phyloP scores from a whole-genome alignment of 2,329 filamentous ascomycete genomes.

The Arachnomyces sp. region DNA sequence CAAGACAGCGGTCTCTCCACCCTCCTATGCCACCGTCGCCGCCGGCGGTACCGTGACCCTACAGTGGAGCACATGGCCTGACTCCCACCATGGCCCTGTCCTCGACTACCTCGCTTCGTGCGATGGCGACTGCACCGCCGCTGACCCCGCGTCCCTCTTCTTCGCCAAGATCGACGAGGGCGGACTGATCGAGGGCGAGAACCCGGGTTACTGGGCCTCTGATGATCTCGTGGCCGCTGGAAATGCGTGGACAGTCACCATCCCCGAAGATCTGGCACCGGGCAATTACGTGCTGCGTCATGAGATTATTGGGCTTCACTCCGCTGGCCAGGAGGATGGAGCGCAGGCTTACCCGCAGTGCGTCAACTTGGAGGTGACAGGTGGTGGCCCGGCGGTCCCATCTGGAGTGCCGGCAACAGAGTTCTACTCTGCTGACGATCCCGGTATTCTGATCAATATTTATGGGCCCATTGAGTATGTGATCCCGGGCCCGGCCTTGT shows the following conservation, averaged over 20 bases:
- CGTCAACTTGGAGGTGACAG: slow-evolving; percentile 14
- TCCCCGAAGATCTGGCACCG: slow-evolving; percentile 33
- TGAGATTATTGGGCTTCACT: slow-evolving; percentile 44
- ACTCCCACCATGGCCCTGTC: neutral
- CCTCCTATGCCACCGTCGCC: neutral
- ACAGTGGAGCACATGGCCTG: neutral
- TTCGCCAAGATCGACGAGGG: slow-evolving; percentile 53
- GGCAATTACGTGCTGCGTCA: slow-evolving; percentile 43
- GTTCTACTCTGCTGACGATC: slow-evolving; percentile 14
- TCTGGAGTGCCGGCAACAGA: slow-evolving; percentile 10
- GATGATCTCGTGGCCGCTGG: slow-evolving; percentile 40
- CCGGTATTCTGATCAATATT: slow-evolving; percentile 11
- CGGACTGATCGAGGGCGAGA: slow-evolving; percentile 37
- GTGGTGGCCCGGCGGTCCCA: slow-evolving; percentile 23
- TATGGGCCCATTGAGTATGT: slow-evolving; percentile 11
- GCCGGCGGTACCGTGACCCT: neutral
- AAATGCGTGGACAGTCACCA: slow-evolving; percentile 32
- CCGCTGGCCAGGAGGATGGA: slow-evolving; percentile 31
- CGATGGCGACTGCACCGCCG: slow-evolving; percentile 40
- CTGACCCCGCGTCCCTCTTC: slow-evolving; percentile 40
- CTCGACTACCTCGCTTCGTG: no score
- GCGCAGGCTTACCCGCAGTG: slow-evolving; percentile 37
- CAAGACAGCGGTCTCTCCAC: neutral
- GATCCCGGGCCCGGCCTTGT: slow-evolving; percentile 13
- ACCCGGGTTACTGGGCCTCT: slow-evolving; percentile 41